Conservation (phyloP, 495 filamentous ascomycete genomes). For the Hypomontagnella monticulosa region DNA sequence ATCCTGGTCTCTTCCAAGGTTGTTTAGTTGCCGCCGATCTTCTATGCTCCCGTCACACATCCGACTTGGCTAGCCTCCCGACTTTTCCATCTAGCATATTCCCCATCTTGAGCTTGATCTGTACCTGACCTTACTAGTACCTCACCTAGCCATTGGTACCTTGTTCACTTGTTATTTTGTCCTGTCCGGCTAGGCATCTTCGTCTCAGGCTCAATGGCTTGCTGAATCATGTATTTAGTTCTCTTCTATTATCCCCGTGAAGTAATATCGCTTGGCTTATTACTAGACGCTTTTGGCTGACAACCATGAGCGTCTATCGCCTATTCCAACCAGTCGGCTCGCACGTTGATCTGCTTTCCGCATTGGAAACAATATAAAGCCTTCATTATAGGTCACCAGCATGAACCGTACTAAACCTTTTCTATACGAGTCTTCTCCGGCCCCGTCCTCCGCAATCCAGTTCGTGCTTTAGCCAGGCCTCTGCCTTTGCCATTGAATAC, state of each 20-base stretch:
- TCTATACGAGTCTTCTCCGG: constrained; percentile 37
- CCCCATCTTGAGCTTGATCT: background rate
- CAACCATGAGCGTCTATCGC: constrained; percentile 44
- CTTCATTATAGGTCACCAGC: constrained; percentile 37
- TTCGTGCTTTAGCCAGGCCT: constrained; percentile 38
- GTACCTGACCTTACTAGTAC: constrained; percentile 9
- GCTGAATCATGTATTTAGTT: constrained; percentile 6
- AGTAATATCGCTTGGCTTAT: constrained; percentile 28
- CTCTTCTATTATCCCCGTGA: constrained; percentile 26
- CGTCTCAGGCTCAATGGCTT: constrained; percentile 35
- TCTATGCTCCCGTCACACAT: constrained; percentile 21
- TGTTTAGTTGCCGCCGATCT: constrained; percentile 35
- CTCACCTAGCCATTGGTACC: constrained; percentile 10
- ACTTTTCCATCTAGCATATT: constrained; percentile 5
- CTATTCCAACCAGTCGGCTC: constrained; percentile 45
- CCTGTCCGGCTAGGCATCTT: background rate
- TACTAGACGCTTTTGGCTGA: constrained; percentile 31
- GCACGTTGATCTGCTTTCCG: constrained; percentile 34
- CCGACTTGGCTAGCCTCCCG: constrained; percentile 36
- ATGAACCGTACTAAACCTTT: constrained; percentile 42
- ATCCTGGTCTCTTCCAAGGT: constrained; percentile 18
- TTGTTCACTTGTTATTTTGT: constrained; percentile 6
- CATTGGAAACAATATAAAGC: constrained; percentile 32
- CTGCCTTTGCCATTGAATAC: constrained; percentile 18
- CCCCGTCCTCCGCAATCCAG: constrained; percentile 42